Evolutionary conservation across 1,284 basidiomycete species (phyloP).

Genomic region (Tremellales sp.): DNA sequence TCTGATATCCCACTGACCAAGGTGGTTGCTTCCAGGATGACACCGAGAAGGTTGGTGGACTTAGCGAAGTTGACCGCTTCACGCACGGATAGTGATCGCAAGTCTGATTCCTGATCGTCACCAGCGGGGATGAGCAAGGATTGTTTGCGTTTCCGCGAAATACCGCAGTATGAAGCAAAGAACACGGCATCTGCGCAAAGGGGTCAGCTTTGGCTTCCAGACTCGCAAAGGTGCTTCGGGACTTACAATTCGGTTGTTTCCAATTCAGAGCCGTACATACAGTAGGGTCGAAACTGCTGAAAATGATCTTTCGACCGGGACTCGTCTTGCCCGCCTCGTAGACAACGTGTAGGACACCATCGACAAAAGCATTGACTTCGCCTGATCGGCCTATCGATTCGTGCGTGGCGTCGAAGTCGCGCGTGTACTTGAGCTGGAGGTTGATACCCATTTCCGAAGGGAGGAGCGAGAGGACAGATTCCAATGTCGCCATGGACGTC

Average conservation of each 20-base stretch:
- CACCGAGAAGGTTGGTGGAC: conserved; percentile 86
- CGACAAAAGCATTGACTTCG: conserved; percentile 75
- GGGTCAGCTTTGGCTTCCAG: neutral
- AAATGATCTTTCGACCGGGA: conserved; percentile 65
- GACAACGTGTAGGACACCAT: conserved; percentile 73
- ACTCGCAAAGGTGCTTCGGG: conserved; percentile 28
- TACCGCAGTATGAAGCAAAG: conserved; percentile 82
- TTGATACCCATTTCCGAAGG: conserved; percentile 70
- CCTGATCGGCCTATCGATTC: conserved; percentile 53
- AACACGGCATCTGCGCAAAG: conserved; percentile 93
- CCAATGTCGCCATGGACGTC: conserved; percentile 64
- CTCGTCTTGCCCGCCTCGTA: conserved; percentile 58
- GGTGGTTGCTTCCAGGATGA: conserved; percentile 84
- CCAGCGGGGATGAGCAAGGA: conserved; percentile 43
- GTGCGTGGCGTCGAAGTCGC: conserved; percentile 52
- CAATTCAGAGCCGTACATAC: conserved; percentile 78
- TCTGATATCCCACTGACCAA: conserved; percentile 58
- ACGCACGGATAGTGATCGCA: conserved; percentile 65
- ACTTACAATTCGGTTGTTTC: conserved; percentile 96
- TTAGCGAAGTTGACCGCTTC: conserved; percentile 94
- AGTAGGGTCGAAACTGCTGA: conserved; percentile 82
- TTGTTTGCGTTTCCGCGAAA: conserved; percentile 44
- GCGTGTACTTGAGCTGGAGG: conserved; percentile 68
- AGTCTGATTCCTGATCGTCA: conserved; percentile 50
- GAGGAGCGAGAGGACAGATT: conserved; percentile 68